Conservation (phyloP, 495 filamentous ascomycete species). For the Talaromyces wortmannii region DNA sequence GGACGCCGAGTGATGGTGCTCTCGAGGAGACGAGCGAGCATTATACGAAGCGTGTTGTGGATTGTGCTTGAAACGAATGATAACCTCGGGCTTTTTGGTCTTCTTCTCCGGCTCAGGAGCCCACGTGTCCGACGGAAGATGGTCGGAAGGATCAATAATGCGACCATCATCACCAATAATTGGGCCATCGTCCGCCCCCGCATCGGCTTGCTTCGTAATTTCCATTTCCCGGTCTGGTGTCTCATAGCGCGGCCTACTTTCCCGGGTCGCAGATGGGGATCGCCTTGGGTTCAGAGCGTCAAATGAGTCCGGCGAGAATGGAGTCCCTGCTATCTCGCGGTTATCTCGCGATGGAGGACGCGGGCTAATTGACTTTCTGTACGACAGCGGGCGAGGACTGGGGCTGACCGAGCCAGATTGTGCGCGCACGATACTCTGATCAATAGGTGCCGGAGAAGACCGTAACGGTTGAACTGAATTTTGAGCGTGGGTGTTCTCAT, state of each 20-base stretch:
- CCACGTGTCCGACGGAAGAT: constrained; percentile 85
- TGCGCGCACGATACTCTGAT: constrained; percentile 9
- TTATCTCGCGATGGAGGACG: constrained; percentile 50
- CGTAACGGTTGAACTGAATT: constrained; percentile 27
- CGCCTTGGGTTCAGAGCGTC: constrained; percentile 37
- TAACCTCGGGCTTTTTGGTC: constrained; percentile 49
- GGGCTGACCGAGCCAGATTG: constrained; percentile 47
- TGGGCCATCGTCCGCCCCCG: constrained; percentile 28
- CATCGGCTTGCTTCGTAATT: constrained; percentile 25
- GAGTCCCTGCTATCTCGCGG: constrained; percentile 54
- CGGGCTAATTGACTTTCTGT: constrained; percentile 73
- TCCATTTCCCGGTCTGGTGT: constrained; percentile 35
- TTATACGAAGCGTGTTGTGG: constrained; percentile 35
- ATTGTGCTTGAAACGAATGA: constrained; percentile 42
- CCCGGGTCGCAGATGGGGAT: constrained; percentile 15
- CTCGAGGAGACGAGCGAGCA: constrained; percentile 1
- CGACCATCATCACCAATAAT: constrained; percentile 81
- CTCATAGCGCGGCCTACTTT: constrained; percentile 31
- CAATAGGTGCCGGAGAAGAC: constrained; percentile 23
- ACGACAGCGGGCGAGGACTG: constrained; percentile 49
- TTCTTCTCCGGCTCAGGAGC: constrained; percentile 89
- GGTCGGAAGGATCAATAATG: constrained; percentile 87
- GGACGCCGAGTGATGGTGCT: constrained; percentile 1
- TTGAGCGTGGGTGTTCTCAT: constrained; percentile 9
- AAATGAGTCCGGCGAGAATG: constrained; percentile 85